A percentile compares a stretch with the other conserved stretches of the same genome.
These are phyloP conservation scores for Neonectria faginata DNA, from an alignment of 2,329 filamentous ascomycete species.

Conservation along the genomic window DNA sequence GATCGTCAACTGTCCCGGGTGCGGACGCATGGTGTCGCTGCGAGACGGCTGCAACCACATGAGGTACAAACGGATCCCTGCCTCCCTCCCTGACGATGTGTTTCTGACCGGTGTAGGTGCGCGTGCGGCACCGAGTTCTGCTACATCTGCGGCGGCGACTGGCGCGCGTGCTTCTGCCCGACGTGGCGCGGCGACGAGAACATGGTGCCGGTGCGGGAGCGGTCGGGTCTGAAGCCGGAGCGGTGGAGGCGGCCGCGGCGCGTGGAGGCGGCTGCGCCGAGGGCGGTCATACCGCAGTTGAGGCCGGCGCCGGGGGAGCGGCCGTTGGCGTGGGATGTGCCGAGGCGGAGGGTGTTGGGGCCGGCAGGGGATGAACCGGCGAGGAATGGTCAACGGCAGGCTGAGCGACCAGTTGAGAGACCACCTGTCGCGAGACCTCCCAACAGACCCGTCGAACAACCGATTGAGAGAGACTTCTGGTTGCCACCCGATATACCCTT, in stretches of 20 bases:
- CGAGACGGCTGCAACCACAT: slow-evolving; percentile 44
- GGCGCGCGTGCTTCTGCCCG: slow-evolving; percentile 55
- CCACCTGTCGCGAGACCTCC: too few relatives aligned
- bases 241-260: slow-evolving; percentile 29
- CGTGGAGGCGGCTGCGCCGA: not conserved
- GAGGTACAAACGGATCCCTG: slow-evolving; percentile 16
- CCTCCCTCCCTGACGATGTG: not conserved
- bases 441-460: not conserved
- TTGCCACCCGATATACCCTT: too few relatives aligned
- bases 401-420: too few relatives aligned
- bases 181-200: slow-evolving; percentile 12
- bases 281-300: slow-evolving; percentile 32
- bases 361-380: not conserved
- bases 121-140: slow-evolving; percentile 62
- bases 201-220: slow-evolving; percentile 24
- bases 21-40: slow-evolving; percentile 38
- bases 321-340: slow-evolving; percentile 18
- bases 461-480: not conserved
- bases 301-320: slow-evolving; percentile 22
- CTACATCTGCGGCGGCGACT: slow-evolving; percentile 57
- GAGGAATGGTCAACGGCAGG: too few relatives aligned
- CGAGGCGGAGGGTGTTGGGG: not conserved
- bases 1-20: slow-evolving; percentile 40
- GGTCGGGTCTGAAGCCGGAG: slow-evolving; percentile 36
- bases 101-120: slow-evolving; percentile 46